Conservation (phyloP, 2,329 filamentous ascomycete genomes). For the Triangularia verruculosa region DNA sequence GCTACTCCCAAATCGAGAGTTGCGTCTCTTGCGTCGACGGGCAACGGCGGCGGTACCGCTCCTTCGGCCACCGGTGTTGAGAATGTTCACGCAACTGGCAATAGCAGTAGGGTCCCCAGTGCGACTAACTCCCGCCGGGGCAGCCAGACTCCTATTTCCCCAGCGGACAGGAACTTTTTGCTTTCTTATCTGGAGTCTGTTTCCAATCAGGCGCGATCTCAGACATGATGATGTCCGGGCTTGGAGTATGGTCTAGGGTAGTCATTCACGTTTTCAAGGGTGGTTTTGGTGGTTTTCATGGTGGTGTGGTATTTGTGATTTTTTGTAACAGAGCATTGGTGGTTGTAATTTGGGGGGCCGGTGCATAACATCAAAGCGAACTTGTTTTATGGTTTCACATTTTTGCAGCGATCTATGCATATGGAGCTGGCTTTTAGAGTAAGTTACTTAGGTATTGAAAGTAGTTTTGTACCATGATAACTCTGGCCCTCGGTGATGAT, state of each 20-base stretch:
- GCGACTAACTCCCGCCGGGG: constrained; percentile 40
- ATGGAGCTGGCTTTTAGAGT: background rate
- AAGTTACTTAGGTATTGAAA: background rate
- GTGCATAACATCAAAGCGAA: background rate
- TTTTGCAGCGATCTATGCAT: background rate
- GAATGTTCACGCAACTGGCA: constrained; percentile 27
- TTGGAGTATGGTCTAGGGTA: background rate
- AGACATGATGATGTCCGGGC: background rate
- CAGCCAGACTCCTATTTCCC: constrained; percentile 57
- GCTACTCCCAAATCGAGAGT: constrained; percentile 37
- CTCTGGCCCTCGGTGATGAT: background rate
- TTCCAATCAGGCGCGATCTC: constrained; percentile 17
- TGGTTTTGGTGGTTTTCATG: background rate
- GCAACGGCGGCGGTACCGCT: background rate
- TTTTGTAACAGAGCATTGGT: background rate
- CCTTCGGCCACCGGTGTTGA: background rate
- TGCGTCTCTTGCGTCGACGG: constrained; percentile 37
- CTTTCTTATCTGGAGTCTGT: constrained; percentile 65
- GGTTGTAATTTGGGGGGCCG: background rate
- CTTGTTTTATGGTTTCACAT: background rate
- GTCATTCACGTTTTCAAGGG: background rate
- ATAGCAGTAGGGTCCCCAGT: constrained; percentile 30
- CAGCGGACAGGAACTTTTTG: constrained; percentile 72
- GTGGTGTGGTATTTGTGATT: background rate
- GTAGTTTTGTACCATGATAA: background rate